Evolutionary conservation across 139 green algal genomes (phyloP), one percentile per base, ranked within the genome.

Genomic region (Volvox africanus): DNA sequence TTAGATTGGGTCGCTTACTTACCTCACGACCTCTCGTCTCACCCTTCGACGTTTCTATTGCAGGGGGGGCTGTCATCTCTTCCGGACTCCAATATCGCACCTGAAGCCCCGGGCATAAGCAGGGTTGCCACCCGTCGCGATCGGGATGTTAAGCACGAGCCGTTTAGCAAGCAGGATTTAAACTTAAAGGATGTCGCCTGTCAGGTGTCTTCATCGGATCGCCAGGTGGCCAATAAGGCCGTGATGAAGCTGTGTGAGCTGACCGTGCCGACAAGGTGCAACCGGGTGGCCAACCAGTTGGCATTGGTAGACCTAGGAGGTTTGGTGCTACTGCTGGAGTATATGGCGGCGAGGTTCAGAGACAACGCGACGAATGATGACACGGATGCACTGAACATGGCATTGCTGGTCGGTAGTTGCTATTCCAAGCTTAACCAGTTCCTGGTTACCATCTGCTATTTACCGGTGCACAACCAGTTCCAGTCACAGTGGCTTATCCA

Each of bases 361-460:
- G 50, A 28, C 11, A 33, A 65, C 22, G 6, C 26, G 30, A 71
- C 19, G 28, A 69, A 13, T 16, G 80, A 86, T 14, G 80, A 86
- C 24, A 28, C 68, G 80, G 80, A 86, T 9, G 80, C 50, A 26
- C 44, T 50, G 0, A 50, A 65, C 44, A 71, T 71, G 44, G 80
- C 80, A 28, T 50, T 86, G 22, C 44, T 86, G 80, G 80, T 86
- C 30, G 50, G 73, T 80, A 24, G 28, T 12, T 50, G 69, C 68
- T 77, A n/a, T 26, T 22, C 9, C 21, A 14, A 77, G 68, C 62
- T 17, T 69, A n/a, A 21, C 17, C 68, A 77, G 68, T 77, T 26
- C 62, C 17, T 69, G 62, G 19, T 69, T 17, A 69, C 62, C n/a
- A n/a, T 26, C 62, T 17, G 62, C 17, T 69, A 69, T 17, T 69